Conservation (phyloP, 2,329 filamentous ascomycete species). For the Pseudocercospora vitis region DNA sequence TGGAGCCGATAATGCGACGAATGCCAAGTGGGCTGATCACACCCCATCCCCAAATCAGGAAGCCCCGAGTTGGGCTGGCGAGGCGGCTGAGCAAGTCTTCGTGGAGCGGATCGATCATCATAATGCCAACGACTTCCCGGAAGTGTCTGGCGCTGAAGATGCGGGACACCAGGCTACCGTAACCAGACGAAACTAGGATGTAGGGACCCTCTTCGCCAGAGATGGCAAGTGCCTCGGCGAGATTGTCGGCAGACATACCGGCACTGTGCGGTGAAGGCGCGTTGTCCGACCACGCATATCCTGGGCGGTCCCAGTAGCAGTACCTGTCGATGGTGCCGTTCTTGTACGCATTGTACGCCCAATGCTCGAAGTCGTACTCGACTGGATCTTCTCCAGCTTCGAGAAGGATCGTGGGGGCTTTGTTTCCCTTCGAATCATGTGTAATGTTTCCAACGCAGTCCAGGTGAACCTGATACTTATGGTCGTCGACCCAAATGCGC, state of each 20-base stretch:
- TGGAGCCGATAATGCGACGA: constrained; percentile 73
- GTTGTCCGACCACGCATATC: constrained; percentile 84
- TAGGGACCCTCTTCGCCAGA: constrained; percentile 84
- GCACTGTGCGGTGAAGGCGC: constrained; percentile 91
- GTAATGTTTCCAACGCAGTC: constrained; percentile 74
- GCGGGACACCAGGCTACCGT: constrained; percentile 84
- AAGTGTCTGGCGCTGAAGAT: constrained; percentile 87
- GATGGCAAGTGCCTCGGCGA: constrained; percentile 80
- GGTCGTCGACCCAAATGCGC: constrained; percentile 75
- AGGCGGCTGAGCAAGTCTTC: constrained; percentile 76
- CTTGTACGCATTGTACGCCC: constrained; percentile 71
- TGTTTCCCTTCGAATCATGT: constrained; percentile 54
- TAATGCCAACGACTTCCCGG: constrained; percentile 70
- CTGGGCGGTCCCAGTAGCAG: constrained; percentile 94
- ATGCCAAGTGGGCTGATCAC: constrained; percentile 84
- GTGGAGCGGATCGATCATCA: constrained; percentile 85
- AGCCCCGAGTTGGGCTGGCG: constrained; percentile 68
- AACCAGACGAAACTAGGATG: constrained; percentile 81
- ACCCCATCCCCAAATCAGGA: constrained; percentile 82
- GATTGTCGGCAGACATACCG: constrained; percentile 84
- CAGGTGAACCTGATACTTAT: constrained; percentile 84
- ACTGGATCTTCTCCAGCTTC: constrained; percentile 80
- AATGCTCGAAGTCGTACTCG: constrained; percentile 75
- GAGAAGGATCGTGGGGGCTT: constrained; percentile 76
- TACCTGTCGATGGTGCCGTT: constrained; percentile 85